Conservation (phyloP, 495 filamentous ascomycete genomes). For the Xylaria telfairii region DNA sequence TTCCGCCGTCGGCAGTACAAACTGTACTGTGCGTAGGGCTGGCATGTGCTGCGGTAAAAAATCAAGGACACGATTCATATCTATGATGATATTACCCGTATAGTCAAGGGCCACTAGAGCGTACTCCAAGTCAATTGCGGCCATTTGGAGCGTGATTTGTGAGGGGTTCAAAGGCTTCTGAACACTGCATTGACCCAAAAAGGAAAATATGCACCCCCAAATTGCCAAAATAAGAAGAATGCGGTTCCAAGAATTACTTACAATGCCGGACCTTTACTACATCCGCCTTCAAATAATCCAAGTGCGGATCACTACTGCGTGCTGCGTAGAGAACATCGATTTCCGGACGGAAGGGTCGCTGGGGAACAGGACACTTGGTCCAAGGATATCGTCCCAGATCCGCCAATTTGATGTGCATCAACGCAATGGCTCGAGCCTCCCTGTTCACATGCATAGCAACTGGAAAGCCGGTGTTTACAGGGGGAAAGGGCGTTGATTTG, state of each 20-base stretch:
- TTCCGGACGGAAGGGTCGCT: constrained; percentile 7
- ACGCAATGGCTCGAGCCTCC: constrained; percentile 6
- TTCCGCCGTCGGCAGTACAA: background rate
- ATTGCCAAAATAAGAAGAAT: background rate
- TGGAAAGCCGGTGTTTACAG: constrained; percentile 13
- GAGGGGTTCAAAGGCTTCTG: background rate
- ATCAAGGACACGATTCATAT: too few species aligned
- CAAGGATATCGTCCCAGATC: constrained; percentile 6
- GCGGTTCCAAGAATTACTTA: background rate
- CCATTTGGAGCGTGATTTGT: background rate
- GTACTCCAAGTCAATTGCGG: background rate
- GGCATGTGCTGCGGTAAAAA: background rate
- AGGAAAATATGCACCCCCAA: background rate
- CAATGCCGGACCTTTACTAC: background rate
- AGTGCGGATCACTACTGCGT: background rate
- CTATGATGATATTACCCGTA: background rate
- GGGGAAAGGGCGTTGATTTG: background rate
- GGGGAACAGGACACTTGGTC: constrained; percentile 1
- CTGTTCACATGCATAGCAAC: constrained; percentile 6
- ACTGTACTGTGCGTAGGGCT: background rate
- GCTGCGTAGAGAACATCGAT: constrained; percentile 11
- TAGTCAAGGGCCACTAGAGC: constrained; percentile 1
- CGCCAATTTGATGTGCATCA: background rate
- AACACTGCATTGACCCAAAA: background rate
- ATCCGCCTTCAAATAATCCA: background rate